Evolutionary conservation across 352 stramenopile species (phyloP).

Genomic region (Phytopythium mirpurense): DNA sequence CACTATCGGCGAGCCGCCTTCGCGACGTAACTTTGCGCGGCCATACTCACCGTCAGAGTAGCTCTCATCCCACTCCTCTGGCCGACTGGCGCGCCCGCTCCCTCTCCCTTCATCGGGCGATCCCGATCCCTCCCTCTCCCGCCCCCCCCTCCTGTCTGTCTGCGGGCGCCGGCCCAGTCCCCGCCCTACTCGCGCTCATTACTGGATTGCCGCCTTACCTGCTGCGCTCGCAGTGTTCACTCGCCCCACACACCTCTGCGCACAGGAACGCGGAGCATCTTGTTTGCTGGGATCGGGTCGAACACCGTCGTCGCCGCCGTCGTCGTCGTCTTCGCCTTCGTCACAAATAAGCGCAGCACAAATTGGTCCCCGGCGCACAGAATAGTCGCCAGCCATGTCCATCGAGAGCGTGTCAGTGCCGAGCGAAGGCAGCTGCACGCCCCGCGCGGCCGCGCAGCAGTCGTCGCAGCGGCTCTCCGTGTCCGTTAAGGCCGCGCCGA

Average conservation of each 20-base stretch:
- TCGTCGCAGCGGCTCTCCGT: conserved; percentile 3
- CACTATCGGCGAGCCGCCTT: neutral
- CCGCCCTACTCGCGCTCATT: conserved; percentile 4
- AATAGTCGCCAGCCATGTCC: conserved; percentile 21
- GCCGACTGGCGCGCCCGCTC: neutral
- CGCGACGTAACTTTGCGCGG: neutral
- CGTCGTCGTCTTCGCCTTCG: neutral
- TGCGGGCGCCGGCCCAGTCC: neutral
- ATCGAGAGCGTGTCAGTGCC: conserved; percentile 30
- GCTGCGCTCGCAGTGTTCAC: neutral
- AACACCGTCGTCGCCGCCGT: too few species aligned
- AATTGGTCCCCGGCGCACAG: neutral
- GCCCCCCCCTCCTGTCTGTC: neutral
- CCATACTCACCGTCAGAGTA: neutral
- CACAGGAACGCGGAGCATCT: conserved; percentile 5
- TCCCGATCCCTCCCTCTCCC: conserved; percentile 1
- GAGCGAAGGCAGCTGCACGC: conserved; percentile 7
- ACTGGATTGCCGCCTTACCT: conserved; percentile 5
- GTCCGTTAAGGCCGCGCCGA: conserved; percentile 5
- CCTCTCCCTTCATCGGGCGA: neutral
- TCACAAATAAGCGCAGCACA: conserved; percentile 1
- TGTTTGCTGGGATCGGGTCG: neutral
- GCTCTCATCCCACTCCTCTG: neutral
- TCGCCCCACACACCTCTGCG: neutral
- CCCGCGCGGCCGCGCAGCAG: conserved; percentile 8